phyloP scores from a whole-genome alignment of 225 moss, liverwort and hornwort species.

The Antitrichia curtipendula region DNA sequence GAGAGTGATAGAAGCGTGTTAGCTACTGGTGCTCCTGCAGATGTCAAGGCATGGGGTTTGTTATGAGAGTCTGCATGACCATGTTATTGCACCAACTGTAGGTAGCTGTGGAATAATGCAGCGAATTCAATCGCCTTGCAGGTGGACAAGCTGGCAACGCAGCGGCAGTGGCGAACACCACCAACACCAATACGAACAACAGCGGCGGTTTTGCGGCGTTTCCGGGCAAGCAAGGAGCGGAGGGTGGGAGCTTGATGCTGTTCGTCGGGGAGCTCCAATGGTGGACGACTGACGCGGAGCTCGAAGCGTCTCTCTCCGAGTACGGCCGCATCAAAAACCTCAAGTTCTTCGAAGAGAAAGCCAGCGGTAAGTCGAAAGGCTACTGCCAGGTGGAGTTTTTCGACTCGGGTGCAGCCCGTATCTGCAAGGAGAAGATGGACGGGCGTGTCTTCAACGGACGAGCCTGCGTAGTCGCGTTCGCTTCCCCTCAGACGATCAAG shows the following conservation, averaged over 20 bases:
- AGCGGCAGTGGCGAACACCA: background rate
- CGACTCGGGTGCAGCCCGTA: conserved; percentile 64
- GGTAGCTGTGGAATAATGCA: conserved; percentile 14
- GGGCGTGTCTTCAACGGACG: conserved; percentile 79
- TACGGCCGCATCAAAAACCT: conserved; percentile 90
- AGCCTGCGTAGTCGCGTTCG: conserved; percentile 86
- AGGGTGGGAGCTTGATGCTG: conserved; percentile 81
- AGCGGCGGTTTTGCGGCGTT: conserved; percentile 27
- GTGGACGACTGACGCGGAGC: conserved; percentile 99
- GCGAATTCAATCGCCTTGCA: conserved; percentile 14
- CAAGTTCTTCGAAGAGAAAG: conserved; percentile 97
- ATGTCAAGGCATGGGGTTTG: background rate
- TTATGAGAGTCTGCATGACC: background rate
- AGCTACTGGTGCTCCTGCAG: background rate
- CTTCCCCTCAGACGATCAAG: conserved; percentile 91
- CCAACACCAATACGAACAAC: background rate
- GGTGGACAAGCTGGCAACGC: conserved; percentile 19
- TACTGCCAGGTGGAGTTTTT: conserved; percentile 98
- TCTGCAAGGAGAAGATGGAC: conserved; percentile 99
- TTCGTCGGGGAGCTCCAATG: conserved; percentile 97
- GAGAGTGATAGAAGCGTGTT: background rate
- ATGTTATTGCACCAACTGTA: background rate
- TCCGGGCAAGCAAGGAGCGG: conserved; percentile 57
- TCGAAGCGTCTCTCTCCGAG: conserved; percentile 82
- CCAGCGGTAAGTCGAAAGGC: conserved; percentile 95